Percentiles rank a stretch among this genome's conserved stretches.
Evolutionary conservation across 768 basidiomycete species (phyloP).

Genomic region (Lenzites betulinus): DNA sequence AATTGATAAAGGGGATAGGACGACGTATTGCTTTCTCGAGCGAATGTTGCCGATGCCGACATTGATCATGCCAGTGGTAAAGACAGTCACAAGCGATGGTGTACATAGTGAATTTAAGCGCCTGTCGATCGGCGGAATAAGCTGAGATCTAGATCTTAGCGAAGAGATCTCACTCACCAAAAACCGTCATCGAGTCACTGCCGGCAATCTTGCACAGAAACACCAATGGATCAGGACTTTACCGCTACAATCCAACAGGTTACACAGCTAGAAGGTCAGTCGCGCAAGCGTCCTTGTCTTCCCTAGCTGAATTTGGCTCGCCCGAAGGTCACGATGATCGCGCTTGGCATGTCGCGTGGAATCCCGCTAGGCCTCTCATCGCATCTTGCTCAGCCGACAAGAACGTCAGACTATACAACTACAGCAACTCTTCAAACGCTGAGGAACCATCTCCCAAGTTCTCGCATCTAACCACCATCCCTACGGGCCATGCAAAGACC

Average conservation of each 20-base stretch:
- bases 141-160: conserved; percentile 7
- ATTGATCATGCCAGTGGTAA: too few relatives aligned
- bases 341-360: conserved; percentile 90
- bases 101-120: too few relatives aligned
- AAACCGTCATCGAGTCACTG: conserved; percentile 6
- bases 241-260: conserved; percentile 13
- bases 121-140: not conserved
- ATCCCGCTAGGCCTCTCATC: conserved; percentile 74
- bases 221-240: conserved; percentile 16
- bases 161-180: not conserved
- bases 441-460: conserved; percentile 40
- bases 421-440: conserved; percentile 37
- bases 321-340: conserved; percentile 75
- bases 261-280: conserved; percentile 20
- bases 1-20: too few relatives aligned
- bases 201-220: not conserved
- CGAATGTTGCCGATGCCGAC: too few relatives aligned
- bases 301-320: not conserved
- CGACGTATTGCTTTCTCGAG: too few relatives aligned
- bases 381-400: conserved; percentile 97
- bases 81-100: too few relatives aligned
- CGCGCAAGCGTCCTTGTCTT: too few relatives aligned
- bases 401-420: conserved; percentile 82
- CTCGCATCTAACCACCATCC: conserved; percentile 62
- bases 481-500: conserved; percentile 85